These are phyloP conservation scores for Tuber microsphaerosporum DNA, from an alignment of 495 filamentous ascomycete species.

Conservation along the genomic window DNA sequence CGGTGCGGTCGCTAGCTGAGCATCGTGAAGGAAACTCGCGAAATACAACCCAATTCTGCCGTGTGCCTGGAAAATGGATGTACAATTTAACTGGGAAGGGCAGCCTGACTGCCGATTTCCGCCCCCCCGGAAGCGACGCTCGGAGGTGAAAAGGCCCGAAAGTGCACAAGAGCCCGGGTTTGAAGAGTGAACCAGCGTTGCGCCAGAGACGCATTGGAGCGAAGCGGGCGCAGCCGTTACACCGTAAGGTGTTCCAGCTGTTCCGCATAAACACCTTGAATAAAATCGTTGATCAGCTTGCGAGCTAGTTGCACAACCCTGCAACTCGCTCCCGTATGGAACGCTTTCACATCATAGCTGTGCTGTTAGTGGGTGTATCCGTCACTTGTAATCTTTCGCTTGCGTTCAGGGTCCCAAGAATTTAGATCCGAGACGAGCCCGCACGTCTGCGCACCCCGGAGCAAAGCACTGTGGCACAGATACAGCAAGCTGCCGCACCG, in stretches of 20 bases:
- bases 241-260: not conserved
- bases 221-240: not conserved
- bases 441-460: not conserved
- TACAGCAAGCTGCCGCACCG: not conserved
- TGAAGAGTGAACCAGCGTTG: not conserved
- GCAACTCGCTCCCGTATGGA: not conserved
- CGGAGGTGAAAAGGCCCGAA: not conserved
- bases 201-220: not conserved
- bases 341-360: not conserved
- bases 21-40: not conserved
- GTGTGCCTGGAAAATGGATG: not conserved
- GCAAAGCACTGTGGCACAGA: not conserved
- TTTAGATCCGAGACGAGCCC: not conserved
- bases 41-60: not conserved
- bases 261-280: not conserved
- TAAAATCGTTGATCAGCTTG: not conserved
- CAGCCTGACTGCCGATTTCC: not conserved
- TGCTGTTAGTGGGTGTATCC: not conserved
- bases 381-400: not conserved
- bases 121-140: not conserved
- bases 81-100: not conserved
- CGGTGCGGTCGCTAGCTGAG: not conserved
- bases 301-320: not conserved
- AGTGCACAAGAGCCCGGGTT: not conserved
- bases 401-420: not conserved